Conservation (phyloP, 345 rosid species). For the Erysimum cheiranthoides region DNA sequence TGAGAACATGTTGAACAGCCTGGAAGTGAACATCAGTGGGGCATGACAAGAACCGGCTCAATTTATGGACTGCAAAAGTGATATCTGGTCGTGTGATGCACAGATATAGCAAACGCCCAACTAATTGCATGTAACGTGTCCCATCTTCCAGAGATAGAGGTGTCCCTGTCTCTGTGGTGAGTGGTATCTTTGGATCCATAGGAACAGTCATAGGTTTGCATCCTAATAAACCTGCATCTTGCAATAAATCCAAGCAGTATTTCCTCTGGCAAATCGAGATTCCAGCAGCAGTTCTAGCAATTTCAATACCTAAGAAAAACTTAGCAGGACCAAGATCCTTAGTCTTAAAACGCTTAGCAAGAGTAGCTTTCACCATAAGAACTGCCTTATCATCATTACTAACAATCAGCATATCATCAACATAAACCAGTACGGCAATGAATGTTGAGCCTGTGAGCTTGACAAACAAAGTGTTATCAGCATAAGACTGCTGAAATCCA, state of each 20-base stretch:
- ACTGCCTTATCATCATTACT: not conserved
- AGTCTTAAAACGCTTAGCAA: fast-evolving
- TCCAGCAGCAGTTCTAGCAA: not conserved
- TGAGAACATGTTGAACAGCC: fast-evolving
- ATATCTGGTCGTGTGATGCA: not conserved
- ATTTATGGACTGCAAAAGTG: not conserved
- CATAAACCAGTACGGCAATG: too few species aligned
- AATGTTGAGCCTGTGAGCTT: too few species aligned
- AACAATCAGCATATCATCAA: not conserved
- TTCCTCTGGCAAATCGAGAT: too few species aligned
- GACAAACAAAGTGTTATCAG: not conserved
- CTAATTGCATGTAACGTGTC: fast-evolving
- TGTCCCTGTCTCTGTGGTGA: not conserved
- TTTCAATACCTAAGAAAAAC: not conserved
- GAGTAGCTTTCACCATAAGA: fast-evolving
- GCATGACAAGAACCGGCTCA: not conserved
- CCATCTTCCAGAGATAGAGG: not conserved
- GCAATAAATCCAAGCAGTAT: not conserved
- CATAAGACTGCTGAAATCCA: not conserved
- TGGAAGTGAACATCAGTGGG: not conserved
- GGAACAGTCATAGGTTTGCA: not conserved
- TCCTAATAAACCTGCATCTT: not conserved
- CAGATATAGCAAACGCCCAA: fast-evolving
- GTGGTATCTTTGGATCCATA: not conserved
- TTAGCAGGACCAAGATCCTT: not conserved